Base-by-base conservation (phyloP, 345 rosid species). In the Nephelium lappaceum region DNA sequence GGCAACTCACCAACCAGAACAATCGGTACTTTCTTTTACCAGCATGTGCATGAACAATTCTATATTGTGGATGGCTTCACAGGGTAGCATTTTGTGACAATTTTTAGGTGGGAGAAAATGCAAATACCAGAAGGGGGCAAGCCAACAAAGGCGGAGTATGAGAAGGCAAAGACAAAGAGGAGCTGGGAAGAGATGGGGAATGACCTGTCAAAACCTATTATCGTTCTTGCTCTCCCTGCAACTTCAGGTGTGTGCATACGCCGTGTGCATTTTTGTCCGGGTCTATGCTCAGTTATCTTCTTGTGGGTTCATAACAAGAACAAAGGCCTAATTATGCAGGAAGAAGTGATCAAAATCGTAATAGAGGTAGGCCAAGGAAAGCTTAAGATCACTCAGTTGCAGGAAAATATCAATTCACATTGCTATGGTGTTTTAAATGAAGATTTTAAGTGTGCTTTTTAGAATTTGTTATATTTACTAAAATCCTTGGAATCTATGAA, bases 331-430 rank as follows among this genome's bases (percentile, higher is more conserved):
- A 60, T 31, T 23, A 9, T 69, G 69, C 71, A 38, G 82, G 75
- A 45, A 25, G 65, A 47, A 0, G 73, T 19, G 61, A 11, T 42
- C 75, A 9, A 9, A 69, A 69, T 21, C 42, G 64, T 5, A 62
- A 68, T 66, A 61, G 71, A 39, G 75, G 79, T 43, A 71, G 83
- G 58, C 83, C 83, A 43, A 67, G n/a, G 70, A 67, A 24, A 27
- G 31, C 31, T 27, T 27, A 27, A 27, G 31, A 27, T 27, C 31
- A 27, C 31, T 27, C 31, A 27, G 31, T 27, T 27, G 31, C 31
- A 27, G 31, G 31, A 66, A 5, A 41, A 7, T 41, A 41, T 41
- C 43, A 41, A 41, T 41, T 41, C 43, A 1, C 43, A 41, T 41
- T 41, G 43, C 43, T 41, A 41, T 41, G 43, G 43, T 4, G 43